Evolutionary conservation across 345 rosid species (phyloP).

Genomic region (Heritiera littoralis): DNA sequence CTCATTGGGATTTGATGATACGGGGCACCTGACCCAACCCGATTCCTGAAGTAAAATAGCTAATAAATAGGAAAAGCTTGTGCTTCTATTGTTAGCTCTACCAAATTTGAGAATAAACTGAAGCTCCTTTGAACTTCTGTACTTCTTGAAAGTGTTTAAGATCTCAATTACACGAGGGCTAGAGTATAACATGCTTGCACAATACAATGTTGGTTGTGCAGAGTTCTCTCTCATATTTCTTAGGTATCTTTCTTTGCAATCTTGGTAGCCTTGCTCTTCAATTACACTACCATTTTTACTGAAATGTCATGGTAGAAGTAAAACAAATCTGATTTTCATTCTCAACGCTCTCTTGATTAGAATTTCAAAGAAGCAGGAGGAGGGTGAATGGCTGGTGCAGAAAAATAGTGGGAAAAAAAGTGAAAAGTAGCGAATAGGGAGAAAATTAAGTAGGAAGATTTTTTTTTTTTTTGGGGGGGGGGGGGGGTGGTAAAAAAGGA

Average conservation of each 20-base stretch:
- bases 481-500: not conserved
- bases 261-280: not conserved
- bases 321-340: not conserved
- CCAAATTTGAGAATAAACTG: not conserved
- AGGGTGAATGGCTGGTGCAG: not conserved
- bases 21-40: not conserved
- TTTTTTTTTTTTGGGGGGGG: too few species aligned
- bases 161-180: not conserved
- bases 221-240: not conserved
- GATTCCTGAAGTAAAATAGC: too few species aligned
- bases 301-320: not conserved
- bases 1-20: not conserved
- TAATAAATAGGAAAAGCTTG: too few species aligned
- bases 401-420: not conserved
- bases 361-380: not conserved
- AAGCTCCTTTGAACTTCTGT: not conserved
- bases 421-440: not conserved
- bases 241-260: not conserved
- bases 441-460: not conserved
- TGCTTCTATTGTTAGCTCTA: not conserved
- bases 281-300: not conserved
- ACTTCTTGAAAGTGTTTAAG: not conserved
- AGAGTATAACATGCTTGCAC: not conserved
- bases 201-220: not conserved
- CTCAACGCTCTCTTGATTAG: not conserved